Base-by-base conservation (phyloP, 2,329 filamentous ascomycete genomes). In the Pyrenochaeta sp. region DNA sequence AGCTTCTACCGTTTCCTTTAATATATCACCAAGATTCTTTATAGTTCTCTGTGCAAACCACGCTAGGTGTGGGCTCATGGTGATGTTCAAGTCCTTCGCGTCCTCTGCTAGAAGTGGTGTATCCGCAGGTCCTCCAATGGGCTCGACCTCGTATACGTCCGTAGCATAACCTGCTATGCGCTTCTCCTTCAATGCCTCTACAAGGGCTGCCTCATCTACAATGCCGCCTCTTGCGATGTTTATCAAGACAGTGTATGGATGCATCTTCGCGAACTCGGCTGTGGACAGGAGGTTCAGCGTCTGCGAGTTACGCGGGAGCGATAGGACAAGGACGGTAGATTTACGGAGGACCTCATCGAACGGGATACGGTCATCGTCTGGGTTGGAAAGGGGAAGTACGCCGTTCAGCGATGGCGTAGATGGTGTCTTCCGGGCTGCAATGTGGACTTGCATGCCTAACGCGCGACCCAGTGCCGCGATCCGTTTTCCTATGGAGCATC, bases 61-160 rank as follows among this genome's bases (percentile, higher is more conserved):
- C 0, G 85, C 84, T 39, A 85, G 59, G 72, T 87, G 84, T 19
- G 84, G 83, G 47, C 78, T 83, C 40, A 84, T 63, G 0, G 84
- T 79, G 58, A 87, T 69, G 58, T 85, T 85, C 12, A 84, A 77
- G 22, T 79, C 76, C 50, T 77, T 73, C 2, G 74, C 74, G 19
- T 82, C 80, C n/a, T 80, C 73, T 6, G 73, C 66, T 25, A 84
- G 64, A 45, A 85, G 69, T 0, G 79, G 77, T 5, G 77, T 80
- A 24, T 78, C 80, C 13, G 78, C 74, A 46, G 67, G 59, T 0
- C 72, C 72, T 39, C 76, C 78, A 3, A 76, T 78, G 19, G 84
- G 84, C 62, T 86, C 83, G 25, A 74, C 73, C 42, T 74, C 69
- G 52, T 83, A 82, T 7, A 85, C 84, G 70, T 85, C 84, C 1